Evolutionary conservation across 345 rosid genomes (phyloP).

Genomic region (Draba incana): DNA sequence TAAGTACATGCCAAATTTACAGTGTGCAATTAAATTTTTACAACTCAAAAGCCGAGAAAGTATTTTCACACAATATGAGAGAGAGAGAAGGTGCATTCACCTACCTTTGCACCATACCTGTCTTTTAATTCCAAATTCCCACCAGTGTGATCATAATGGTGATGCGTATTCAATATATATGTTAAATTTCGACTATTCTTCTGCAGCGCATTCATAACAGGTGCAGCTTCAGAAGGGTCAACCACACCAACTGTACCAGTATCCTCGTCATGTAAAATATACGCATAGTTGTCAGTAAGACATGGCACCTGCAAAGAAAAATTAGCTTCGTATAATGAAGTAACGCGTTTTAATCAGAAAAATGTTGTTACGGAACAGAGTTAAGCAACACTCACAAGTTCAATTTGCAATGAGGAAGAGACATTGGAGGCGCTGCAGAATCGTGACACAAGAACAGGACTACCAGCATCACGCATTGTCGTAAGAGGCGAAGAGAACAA

Average conservation of each 20-base stretch:
- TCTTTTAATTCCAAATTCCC: slow-evolving; percentile 94
- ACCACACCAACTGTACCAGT: slow-evolving; percentile 98
- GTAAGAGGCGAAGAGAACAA: slow-evolving; percentile 66
- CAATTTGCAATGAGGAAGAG: slow-evolving; percentile 78
- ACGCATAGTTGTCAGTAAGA: slow-evolving; percentile 89
- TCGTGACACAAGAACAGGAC: slow-evolving; percentile 66
- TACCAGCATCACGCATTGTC: slow-evolving; percentile 66
- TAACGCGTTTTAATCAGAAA: no score
- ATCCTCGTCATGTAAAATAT: slow-evolving; percentile 83
- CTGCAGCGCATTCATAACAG: slow-evolving; percentile 4
- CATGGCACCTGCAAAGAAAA: slow-evolving; percentile 74
- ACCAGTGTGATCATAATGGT: slow-evolving; percentile 93
- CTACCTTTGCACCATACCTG: slow-evolving; percentile 95
- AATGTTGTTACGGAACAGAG: no score
- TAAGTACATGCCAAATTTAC: slow-evolving; percentile 24
- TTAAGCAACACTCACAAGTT: slow-evolving; percentile 55
- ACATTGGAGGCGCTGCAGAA: slow-evolving; percentile 76
- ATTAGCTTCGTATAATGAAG: no score
- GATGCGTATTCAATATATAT: slow-evolving; percentile 94
- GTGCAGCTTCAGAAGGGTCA: slow-evolving; percentile 79
- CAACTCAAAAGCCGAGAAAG: neutral
- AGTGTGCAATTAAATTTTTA: neutral
- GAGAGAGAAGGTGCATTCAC: slow-evolving; percentile 21
- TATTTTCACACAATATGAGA: neutral
- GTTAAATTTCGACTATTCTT: slow-evolving; percentile 64